Conservation (phyloP, 2,329 filamentous ascomycete genomes). For the Arachnomyces sp. region DNA sequence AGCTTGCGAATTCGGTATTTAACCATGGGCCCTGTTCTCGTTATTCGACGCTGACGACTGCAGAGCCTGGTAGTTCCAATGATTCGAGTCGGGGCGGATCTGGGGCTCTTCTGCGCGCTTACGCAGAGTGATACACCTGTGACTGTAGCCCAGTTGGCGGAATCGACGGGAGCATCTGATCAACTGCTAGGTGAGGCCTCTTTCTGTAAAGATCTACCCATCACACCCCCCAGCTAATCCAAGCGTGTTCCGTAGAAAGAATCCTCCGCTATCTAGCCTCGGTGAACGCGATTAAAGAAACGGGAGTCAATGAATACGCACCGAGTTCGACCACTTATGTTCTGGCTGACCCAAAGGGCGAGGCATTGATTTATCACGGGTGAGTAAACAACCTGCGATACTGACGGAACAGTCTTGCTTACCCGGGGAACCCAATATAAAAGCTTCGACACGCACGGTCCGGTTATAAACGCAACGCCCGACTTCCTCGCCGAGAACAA, state of each 20-base stretch:
- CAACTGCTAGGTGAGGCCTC: not conserved
- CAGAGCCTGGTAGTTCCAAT: slow-evolving; percentile 12
- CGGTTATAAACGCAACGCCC: slow-evolving; percentile 15
- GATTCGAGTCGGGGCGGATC: slow-evolving; percentile 13
- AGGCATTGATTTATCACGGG: slow-evolving; percentile 8
- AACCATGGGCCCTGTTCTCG: too few species aligned
- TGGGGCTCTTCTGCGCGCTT: slow-evolving; percentile 12
- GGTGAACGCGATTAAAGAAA: slow-evolving; percentile 3
- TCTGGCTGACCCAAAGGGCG: slow-evolving; percentile 6
- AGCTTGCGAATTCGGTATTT: slow-evolving; percentile 14
- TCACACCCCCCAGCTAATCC: not conserved
- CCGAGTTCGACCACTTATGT: slow-evolving; percentile 9
- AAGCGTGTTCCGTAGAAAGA: too few species aligned
- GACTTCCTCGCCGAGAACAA: slow-evolving; percentile 22
- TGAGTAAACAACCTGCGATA: slow-evolving; percentile 6
- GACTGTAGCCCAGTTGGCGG: slow-evolving; percentile 1
- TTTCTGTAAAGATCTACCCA: not conserved
- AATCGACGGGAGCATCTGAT: not conserved
- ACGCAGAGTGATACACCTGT: slow-evolving; percentile 5
- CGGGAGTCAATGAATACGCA: slow-evolving; percentile 4
- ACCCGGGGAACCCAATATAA: not conserved
- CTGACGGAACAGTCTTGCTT: not conserved
- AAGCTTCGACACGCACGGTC: slow-evolving; percentile 14
- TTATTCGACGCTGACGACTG: not conserved
- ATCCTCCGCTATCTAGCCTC: slow-evolving; percentile 21